Percentiles rank a stretch among this genome's conserved stretches.
These are phyloP conservation scores for Termitomyces sp. DNA, from an alignment of 768 basidiomycete species.

Conservation along the genomic window DNA sequence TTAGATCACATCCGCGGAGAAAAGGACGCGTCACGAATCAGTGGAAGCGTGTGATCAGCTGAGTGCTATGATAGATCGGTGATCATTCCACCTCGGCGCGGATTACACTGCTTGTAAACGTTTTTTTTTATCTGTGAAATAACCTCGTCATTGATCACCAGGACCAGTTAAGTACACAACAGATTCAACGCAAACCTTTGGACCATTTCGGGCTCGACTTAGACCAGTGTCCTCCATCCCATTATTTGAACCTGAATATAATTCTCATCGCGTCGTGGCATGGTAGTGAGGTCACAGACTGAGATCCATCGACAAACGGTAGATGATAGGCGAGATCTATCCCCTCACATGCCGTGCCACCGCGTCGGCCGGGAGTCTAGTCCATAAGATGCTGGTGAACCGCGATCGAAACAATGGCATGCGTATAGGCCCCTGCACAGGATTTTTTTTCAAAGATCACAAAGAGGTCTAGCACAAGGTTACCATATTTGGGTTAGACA, in stretches of 20 bases:
- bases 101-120: neutral
- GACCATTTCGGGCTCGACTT: no score
- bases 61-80: neutral
- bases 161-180: neutral
- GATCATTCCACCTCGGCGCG: neutral
- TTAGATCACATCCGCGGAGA: no score
- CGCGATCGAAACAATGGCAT: no score
- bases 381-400: no score
- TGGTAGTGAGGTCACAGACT: neutral
- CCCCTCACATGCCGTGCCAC: no score
- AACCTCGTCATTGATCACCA: neutral
- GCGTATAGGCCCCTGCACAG: neutral
- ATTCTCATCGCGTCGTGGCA: neutral
- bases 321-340: neutral
- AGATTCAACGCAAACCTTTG: no score
- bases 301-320: neutral
- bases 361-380: neutral
- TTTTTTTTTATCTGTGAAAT: neutral
- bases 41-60: no score
- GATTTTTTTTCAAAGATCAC: neutral
- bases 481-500: no score
- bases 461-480: no score
- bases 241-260: neutral
- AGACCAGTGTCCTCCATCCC: no score
- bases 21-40: no score